These are phyloP conservation scores for Aureobasidium sp. DNA, from an alignment of 2,329 filamentous ascomycete genomes.

Conservation along the genomic window DNA sequence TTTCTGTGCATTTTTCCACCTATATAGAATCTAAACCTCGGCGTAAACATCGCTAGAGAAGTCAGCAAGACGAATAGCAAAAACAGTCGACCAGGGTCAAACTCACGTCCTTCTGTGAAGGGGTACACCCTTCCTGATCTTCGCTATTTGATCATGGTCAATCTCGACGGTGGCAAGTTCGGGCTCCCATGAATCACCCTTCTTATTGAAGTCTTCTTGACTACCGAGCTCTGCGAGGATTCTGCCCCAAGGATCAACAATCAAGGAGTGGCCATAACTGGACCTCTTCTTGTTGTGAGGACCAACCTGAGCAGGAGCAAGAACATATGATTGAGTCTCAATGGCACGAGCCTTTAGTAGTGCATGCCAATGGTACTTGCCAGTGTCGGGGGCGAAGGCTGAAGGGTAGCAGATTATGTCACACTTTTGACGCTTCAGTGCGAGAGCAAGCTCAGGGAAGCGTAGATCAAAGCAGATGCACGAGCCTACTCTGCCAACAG, in stretches of 20 bases:
- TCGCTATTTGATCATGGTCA: slow-evolving; percentile 32
- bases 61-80: neutral
- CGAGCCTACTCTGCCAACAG: slow-evolving; percentile 67
- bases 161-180: slow-evolving; percentile 37
- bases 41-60: slow-evolving; percentile 19
- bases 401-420: slow-evolving; percentile 81
- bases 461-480: slow-evolving; percentile 78
- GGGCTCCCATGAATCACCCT: slow-evolving; percentile 30
- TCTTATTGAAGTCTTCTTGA: slow-evolving; percentile 33
- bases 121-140: slow-evolving; percentile 32
- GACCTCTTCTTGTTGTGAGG: slow-evolving; percentile 65
- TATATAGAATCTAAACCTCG: slow-evolving; percentile 17
- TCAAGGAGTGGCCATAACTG: slow-evolving; percentile 81
- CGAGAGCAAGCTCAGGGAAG: slow-evolving; percentile 60
- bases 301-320: slow-evolving; percentile 78
- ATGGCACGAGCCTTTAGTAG: slow-evolving; percentile 75
- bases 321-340: slow-evolving; percentile 79
- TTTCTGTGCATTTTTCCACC: neutral
- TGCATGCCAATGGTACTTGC: slow-evolving; percentile 76
- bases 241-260: slow-evolving; percentile 80
- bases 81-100: neutral
- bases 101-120: slow-evolving; percentile 32
- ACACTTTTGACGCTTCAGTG: slow-evolving; percentile 58
- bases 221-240: slow-evolving; percentile 61
- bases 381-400: slow-evolving; percentile 83